A percentile compares a stretch with the other conserved stretches of the same genome.
phyloP scores from a whole-genome alignment of 768 basidiomycete genomes.

The Amanita polypyramis region DNA sequence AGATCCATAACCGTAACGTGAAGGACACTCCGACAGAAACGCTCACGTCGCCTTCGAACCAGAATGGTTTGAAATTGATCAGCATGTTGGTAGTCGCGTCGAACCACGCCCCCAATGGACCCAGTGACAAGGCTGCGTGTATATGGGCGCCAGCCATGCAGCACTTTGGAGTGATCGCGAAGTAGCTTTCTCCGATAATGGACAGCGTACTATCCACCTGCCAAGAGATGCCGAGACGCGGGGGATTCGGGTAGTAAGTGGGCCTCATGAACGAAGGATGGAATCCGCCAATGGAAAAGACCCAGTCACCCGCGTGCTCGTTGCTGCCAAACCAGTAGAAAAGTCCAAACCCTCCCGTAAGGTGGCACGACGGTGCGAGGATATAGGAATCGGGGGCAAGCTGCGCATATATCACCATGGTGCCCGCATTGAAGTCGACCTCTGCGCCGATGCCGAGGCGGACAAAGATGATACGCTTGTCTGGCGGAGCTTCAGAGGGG shows the following conservation, averaged over 20 bases:
- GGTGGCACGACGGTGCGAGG: conserved; percentile 2
- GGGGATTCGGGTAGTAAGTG: neutral
- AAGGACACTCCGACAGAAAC: neutral
- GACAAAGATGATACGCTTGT: neutral
- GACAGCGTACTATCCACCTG: neutral
- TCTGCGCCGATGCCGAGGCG: neutral
- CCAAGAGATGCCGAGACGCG: conserved; percentile 2
- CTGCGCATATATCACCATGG: neutral
- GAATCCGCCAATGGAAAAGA: conserved; percentile 4
- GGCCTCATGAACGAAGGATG: conserved; percentile 4
- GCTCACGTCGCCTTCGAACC: conserved; percentile 3
- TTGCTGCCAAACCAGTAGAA: conserved; percentile 3
- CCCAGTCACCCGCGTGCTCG: conserved; percentile 1
- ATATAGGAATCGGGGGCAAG: conserved; percentile 3
- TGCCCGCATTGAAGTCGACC: neutral
- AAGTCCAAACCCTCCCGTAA: conserved; percentile 1
- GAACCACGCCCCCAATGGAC: neutral
- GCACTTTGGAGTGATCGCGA: conserved; percentile 1
- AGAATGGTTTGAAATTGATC: conserved; percentile 4
- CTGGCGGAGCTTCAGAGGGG: neutral
- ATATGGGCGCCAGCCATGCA: conserved; percentile 2
- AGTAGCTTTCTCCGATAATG: conserved; percentile 1
- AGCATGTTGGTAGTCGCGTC: conserved; percentile 3
- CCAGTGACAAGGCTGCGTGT: neutral
- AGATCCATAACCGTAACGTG: neutral